These are phyloP conservation scores for Bocquillonia castaneifolia DNA, from an alignment of 441 rosid species.

Conservation along the genomic window DNA sequence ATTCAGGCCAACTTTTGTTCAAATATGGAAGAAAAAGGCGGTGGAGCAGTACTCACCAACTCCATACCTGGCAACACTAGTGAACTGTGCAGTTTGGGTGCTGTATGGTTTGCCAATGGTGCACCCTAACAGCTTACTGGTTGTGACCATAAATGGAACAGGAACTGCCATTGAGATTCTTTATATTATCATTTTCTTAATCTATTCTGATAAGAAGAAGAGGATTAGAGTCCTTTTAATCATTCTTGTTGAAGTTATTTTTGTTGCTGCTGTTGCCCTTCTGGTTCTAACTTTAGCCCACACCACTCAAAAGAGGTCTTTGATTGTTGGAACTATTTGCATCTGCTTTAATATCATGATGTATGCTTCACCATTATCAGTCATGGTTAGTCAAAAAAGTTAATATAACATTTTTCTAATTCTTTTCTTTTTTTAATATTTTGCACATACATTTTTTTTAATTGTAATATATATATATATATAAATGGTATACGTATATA, in stretches of 20 bases:
- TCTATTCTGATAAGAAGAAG: constrained; percentile 40
- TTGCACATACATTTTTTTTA: too few relatives aligned
- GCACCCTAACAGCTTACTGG: constrained; percentile 62
- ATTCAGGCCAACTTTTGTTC: constrained; percentile 70
- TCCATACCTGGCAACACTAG: constrained; percentile 73
- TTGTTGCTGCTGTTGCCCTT: constrained; percentile 30
- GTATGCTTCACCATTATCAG: constrained; percentile 81
- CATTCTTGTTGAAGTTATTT: constrained; percentile 35
- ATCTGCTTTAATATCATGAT: constrained; percentile 59
- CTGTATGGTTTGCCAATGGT: constrained; percentile 76
- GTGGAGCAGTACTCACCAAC: constrained; percentile 74
- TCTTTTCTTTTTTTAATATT: background rate
- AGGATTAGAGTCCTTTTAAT: constrained; percentile 32
- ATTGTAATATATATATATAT: too few relatives aligned
- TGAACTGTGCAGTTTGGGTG: constrained; percentile 81
- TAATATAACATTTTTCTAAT: background rate
- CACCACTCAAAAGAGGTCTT: constrained; percentile 41
- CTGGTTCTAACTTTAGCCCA: constrained; percentile 46
- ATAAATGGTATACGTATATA: too few relatives aligned
- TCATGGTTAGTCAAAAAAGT: constrained; percentile 51
- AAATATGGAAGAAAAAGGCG: constrained; percentile 58
- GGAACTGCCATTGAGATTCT: constrained; percentile 56
- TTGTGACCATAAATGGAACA: constrained; percentile 63
- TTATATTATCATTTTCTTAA: constrained; percentile 42
- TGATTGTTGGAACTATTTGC: constrained; percentile 55